Percentiles rank a stretch among this genome's conserved stretches.
Evolutionary conservation across 2,329 filamentous ascomycete species (phyloP).

Genomic region (Ilyonectria sp.): DNA sequence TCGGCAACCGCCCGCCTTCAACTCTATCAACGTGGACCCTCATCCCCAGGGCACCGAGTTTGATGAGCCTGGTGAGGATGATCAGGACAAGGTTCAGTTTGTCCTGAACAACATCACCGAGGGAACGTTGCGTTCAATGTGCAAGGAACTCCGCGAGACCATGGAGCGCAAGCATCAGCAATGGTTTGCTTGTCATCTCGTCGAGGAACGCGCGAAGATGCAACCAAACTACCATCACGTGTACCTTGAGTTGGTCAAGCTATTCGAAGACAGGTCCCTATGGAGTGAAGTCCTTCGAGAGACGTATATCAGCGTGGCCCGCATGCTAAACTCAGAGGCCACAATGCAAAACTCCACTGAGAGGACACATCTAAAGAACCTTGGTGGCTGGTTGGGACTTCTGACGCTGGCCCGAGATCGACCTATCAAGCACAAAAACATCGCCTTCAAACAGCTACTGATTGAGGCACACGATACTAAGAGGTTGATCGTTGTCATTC

Average conservation of each 20-base stretch:
- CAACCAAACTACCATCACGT: conserved; percentile 97
- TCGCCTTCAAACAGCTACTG: conserved; percentile 95
- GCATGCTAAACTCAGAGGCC: conserved; percentile 90
- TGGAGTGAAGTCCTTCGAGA: conserved; percentile 94
- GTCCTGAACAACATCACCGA: conserved; percentile 97
- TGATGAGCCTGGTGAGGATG: conserved; percentile 86
- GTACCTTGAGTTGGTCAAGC: conserved; percentile 89
- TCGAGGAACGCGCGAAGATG: conserved; percentile 96
- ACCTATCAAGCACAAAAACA: conserved; percentile 95
- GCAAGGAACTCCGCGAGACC: conserved; percentile 83
- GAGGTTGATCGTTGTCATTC: conserved; percentile 91
- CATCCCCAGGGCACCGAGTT: conserved; percentile 75
- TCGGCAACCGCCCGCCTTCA: conserved; percentile 79
- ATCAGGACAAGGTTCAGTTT: conserved; percentile 95
- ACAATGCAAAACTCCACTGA: conserved; percentile 90
- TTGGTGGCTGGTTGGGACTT: conserved; percentile 93
- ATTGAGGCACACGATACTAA: conserved; percentile 96
- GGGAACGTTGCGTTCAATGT: conserved; percentile 87
- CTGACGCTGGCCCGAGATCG: conserved; percentile 94
- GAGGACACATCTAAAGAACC: conserved; percentile 89
- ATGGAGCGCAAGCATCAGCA: conserved; percentile 88
- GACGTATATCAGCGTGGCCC: conserved; percentile 88
- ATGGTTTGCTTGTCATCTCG: conserved; percentile 96
- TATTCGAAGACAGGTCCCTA: conserved; percentile 83
- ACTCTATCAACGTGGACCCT: conserved; percentile 82